Conservation (phyloP, 192 early-diverging fungal species). For the Coemansia furcata region DNA sequence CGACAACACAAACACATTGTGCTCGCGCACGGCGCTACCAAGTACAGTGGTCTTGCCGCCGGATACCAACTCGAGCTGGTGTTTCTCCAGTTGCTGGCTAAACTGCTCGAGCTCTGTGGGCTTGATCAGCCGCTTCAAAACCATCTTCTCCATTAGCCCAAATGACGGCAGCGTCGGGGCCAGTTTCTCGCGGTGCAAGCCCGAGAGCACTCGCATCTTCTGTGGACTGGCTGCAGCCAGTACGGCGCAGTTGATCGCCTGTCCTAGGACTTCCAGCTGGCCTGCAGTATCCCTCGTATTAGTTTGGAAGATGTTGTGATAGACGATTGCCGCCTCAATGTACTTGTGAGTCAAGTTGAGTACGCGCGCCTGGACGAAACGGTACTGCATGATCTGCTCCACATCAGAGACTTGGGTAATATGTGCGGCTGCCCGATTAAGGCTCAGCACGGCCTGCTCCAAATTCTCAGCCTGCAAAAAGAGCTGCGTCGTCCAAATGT, state of each 20-base stretch:
- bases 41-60: constrained; percentile 76
- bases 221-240: constrained; percentile 90
- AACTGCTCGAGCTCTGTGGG: constrained; percentile 80
- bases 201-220: constrained; percentile 81
- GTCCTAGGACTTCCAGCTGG: constrained; percentile 56
- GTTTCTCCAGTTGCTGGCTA: constrained; percentile 64
- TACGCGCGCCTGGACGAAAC: constrained; percentile 77
- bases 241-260: constrained; percentile 88
- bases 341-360: constrained; percentile 84
- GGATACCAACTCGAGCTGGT: constrained; percentile 72
- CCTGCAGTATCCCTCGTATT: constrained; percentile 61
- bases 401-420: constrained; percentile 57
- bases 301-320: constrained; percentile 81
- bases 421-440: constrained; percentile 79
- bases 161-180: constrained; percentile 72
- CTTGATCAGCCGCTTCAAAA: constrained; percentile 82
- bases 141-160: constrained; percentile 92
- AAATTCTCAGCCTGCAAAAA: constrained; percentile 84
- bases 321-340: constrained; percentile 79
- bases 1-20: constrained; percentile 86
- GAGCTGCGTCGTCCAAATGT: constrained; percentile 82
- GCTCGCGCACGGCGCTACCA: constrained; percentile 91
- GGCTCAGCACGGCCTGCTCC: constrained; percentile 73
- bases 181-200: constrained; percentile 89
- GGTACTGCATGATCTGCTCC: constrained; percentile 63